Evolutionary conservation across 2,329 filamentous ascomycete species (phyloP), one percentile per base, ranked within the genome.

Genomic region (Phoma sp.): DNA sequence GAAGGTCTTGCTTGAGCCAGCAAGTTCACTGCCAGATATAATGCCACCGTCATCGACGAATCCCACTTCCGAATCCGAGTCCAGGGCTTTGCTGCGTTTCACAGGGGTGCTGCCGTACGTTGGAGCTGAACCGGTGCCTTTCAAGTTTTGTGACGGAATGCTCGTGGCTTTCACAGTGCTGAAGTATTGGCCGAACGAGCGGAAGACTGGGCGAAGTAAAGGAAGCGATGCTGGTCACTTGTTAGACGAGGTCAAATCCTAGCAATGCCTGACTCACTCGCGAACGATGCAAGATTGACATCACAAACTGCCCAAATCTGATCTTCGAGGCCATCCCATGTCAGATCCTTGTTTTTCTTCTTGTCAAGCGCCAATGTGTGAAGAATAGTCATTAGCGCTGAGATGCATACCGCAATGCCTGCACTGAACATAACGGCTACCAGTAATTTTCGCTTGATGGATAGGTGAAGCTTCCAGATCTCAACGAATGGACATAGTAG

Each of bases 241-340:
- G 44, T 44, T 8, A 55, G 25, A 1, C n/a, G 4, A 6, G 2
- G 14, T 8, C 4, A 1, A 7, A 7, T 2, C 5, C 4, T 6
- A 4, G 18, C 2, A 9, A 29, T 6, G 32, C 32, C 13, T 44
- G 8, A 50, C 60, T 57, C 14, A 65, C 62, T 62, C 24, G 60
- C 55, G 11, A 66, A 59, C 5, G 52, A 59, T 7, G 65, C 63
- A 4, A 67, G 52, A 23, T 67, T 67, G 18, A 67, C 61, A 32
- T 67, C 65, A 37, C 61, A 66, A 3, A 66, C 65, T 9, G 61
- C 61, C 60, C 63, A 65, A n/a, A 66, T 66, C 37, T 64, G 61
- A 39, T 65, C 60, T 23, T 64, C 52, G 18, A 66, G 44, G 4
- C 54, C 60, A 41, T 67, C 58, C 55, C 53, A 67, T 5, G 62